phyloP scores from a whole-genome alignment of 2,329 filamentous ascomycete genomes.

The Epichloe bromicola region DNA sequence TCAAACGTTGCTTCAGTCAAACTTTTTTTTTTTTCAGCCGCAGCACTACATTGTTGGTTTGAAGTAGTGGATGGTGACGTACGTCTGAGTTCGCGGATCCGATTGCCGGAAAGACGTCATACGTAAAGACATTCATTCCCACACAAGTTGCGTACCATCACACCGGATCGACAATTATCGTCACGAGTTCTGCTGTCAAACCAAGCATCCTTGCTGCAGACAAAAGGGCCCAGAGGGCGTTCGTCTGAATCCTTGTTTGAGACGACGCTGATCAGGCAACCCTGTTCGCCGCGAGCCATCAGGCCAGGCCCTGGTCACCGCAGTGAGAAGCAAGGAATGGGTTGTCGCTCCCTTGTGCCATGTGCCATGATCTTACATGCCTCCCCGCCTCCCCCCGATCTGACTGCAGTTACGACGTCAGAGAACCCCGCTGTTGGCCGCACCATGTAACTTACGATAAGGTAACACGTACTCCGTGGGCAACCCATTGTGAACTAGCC shows the following conservation, averaged over 20 bases:
- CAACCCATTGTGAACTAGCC: neutral
- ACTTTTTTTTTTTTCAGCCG: too few relatives aligned
- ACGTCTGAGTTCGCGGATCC: neutral
- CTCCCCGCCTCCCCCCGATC: neutral
- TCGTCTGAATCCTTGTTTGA: neutral
- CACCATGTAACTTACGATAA: neutral
- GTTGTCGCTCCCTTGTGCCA: neutral
- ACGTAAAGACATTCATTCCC: too few relatives aligned
- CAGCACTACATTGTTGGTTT: too few relatives aligned
- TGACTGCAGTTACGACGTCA: conserved; percentile 2
- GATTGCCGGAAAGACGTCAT: neutral
- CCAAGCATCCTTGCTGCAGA: neutral
- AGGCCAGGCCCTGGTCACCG: neutral
- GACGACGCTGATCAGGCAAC: neutral
- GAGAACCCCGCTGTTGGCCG: conserved; percentile 2
- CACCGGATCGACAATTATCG: neutral
- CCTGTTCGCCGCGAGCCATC: neutral
- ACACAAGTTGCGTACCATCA: neutral
- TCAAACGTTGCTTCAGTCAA: too few relatives aligned
- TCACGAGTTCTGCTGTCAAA: neutral
- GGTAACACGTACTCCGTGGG: too few relatives aligned
- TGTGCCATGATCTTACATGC: neutral
- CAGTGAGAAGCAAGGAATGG: neutral
- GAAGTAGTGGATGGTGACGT: neutral
- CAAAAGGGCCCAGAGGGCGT: neutral